Conservation (phyloP, 139 green algal genomes). For the Chlorella sorokiniana region DNA sequence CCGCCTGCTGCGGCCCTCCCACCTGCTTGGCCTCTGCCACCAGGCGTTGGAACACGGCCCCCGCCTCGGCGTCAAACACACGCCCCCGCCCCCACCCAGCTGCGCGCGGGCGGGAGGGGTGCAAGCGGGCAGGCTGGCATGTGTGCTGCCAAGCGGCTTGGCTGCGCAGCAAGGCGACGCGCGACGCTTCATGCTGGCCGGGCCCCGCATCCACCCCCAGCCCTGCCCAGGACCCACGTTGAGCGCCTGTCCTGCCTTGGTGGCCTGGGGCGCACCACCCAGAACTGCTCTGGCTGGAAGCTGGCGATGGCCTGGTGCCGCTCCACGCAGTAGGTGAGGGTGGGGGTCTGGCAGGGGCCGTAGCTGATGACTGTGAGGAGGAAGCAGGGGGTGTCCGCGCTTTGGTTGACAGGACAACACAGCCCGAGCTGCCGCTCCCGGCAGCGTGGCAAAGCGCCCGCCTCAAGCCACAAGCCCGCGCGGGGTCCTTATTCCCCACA, state of each 20-base stretch:
- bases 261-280: conserved; percentile 60
- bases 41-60: conserved; percentile 41
- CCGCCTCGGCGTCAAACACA: conserved; percentile 75
- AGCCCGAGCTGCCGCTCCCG: too few relatives aligned
- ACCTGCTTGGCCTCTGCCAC: conserved; percentile 34
- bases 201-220: too few relatives aligned
- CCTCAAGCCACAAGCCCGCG: too few relatives aligned
- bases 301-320: conserved; percentile 68
- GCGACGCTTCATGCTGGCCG: too few relatives aligned
- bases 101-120: not conserved
- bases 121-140: not conserved
- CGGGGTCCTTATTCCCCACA: too few relatives aligned
- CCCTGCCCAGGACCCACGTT: too few relatives aligned
- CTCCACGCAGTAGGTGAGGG: conserved; percentile 85
- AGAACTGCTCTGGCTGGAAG: conserved; percentile 84
- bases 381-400: too few relatives aligned
- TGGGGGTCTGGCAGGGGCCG: conserved; percentile 90
- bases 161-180: too few relatives aligned
- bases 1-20: conserved; percentile 23
- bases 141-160: too few relatives aligned
- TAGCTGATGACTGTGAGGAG: conserved; percentile 75
- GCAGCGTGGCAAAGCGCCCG: too few relatives aligned
- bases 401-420: too few relatives aligned
- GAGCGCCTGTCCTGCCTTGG: conserved; percentile 51
- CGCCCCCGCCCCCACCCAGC: conserved; percentile 71